A percentile compares a stretch with the other conserved stretches of the same genome.
Evolutionary conservation across 2,329 filamentous ascomycete species (phyloP).

Genomic region (Diaporthe eres): DNA sequence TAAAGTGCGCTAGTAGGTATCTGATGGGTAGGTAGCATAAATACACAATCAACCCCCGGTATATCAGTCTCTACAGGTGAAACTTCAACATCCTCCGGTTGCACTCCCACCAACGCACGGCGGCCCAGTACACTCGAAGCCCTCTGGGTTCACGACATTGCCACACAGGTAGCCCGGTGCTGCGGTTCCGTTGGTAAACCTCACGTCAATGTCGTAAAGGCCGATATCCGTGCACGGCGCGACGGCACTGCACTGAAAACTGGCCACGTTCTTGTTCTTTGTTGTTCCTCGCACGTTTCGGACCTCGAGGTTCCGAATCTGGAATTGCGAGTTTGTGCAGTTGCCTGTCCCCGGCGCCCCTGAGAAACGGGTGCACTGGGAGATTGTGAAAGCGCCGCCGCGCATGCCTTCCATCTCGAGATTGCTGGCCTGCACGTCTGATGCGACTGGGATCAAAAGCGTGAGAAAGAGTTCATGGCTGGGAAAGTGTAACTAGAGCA

Average conservation of each 20-base stretch:
- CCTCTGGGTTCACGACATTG: conserved; percentile 20
- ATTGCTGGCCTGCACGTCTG: conserved; percentile 33
- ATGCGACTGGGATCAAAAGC: not conserved
- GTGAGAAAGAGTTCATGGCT: not conserved
- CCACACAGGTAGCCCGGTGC: conserved; percentile 34
- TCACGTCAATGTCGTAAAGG: conserved; percentile 28
- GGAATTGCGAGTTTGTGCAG: conserved; percentile 45
- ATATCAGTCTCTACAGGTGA: not conserved
- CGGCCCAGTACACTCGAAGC: conserved; percentile 38
- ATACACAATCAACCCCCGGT: not conserved
- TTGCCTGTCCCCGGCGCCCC: conserved; percentile 44
- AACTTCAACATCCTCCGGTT: conserved; percentile 9
- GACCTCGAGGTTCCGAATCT: conserved; percentile 44
- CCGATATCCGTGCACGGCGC: conserved; percentile 37
- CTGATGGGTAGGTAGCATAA: no score
- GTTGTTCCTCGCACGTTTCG: conserved; percentile 31
- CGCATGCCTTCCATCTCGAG: conserved; percentile 41
- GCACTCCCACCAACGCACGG: conserved; percentile 23
- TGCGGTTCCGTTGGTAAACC: conserved; percentile 18
- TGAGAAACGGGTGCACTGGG: conserved; percentile 46
- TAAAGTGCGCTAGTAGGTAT: no score
- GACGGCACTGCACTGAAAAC: conserved; percentile 41
- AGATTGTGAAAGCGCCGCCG: conserved; percentile 44
- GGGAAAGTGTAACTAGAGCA: not conserved
- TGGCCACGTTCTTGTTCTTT: conserved; percentile 32